A percentile compares a stretch with the other conserved stretches of the same genome.
Evolutionary conservation across 208 protist species (phyloP).

Genomic region (Trypanosomatidae sp.): DNA sequence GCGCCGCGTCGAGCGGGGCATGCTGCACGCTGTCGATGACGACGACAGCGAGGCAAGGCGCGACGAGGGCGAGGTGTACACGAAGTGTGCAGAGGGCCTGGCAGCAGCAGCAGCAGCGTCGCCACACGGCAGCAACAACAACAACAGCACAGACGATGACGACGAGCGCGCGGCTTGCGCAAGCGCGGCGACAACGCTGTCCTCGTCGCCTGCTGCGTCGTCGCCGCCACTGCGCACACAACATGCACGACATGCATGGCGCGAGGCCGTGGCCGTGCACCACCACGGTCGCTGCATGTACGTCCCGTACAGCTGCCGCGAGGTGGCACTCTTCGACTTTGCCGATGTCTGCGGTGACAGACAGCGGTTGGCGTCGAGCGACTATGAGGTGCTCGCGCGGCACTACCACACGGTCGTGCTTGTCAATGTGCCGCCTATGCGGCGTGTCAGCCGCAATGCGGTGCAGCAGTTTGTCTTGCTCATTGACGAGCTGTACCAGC

Average conservation of each 20-base stretch:
- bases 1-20: constrained; percentile 29
- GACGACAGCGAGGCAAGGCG: no score
- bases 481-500: constrained; percentile 83
- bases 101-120: no score
- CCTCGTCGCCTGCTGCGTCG: no score
- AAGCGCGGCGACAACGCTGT: no score
- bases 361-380: constrained; percentile 29
- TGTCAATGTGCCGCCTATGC: constrained; percentile 64
- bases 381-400: constrained; percentile 60
- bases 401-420: constrained; percentile 74
- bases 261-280: constrained; percentile 25
- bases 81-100: no score
- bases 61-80: no score
- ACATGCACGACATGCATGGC: constrained; percentile 10
- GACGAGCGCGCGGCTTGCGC: no score
- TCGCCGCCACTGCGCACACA: no score
- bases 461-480: constrained; percentile 77
- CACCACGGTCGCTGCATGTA: constrained; percentile 53
- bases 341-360: constrained; percentile 42
- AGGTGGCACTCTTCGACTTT: constrained; percentile 76
- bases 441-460: constrained; percentile 34
- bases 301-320: constrained; percentile 48
- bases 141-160: no score
- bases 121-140: no score
- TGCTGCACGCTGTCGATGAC: no score